phyloP scores from a whole-genome alignment of 2,329 filamentous ascomycete genomes.

The Metarhizium robertsii region DNA sequence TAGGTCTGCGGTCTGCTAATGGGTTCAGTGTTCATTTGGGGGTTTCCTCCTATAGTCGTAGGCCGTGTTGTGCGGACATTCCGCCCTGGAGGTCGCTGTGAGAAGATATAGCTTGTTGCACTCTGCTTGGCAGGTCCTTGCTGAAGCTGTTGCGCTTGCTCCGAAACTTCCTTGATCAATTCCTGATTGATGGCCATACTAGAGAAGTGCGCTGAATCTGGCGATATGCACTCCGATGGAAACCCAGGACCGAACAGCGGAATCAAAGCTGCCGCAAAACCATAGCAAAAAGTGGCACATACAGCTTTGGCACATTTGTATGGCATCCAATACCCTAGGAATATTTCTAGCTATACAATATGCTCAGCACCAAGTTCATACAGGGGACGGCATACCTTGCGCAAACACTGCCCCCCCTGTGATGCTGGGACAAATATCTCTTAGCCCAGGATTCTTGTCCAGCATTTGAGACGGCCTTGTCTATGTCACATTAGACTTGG shows the following conservation, averaged over 20 bases:
- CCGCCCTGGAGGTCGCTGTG: background rate
- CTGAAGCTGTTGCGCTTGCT: constrained; percentile 27
- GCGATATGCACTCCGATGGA: constrained; percentile 57
- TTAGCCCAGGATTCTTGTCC: constrained; percentile 67
- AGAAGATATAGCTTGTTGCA: background rate
- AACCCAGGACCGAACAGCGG: constrained; percentile 86
- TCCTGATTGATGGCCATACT: constrained; percentile 55
- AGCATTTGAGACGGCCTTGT: constrained; percentile 82
- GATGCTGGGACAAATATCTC: constrained; percentile 87
- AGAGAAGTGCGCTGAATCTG: constrained; percentile 53
- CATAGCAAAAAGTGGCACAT: constrained; percentile 80
- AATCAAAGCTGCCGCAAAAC: constrained; percentile 76
- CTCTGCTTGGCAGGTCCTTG: background rate
- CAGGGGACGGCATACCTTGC: constrained; percentile 53
- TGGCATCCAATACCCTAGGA: constrained; percentile 92
- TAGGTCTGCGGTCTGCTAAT: background rate
- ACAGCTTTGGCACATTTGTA: constrained; percentile 78
- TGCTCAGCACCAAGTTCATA: background rate
- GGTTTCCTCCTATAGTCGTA: background rate
- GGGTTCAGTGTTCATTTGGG: background rate
- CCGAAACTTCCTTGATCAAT: constrained; percentile 43
- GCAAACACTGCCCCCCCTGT: constrained; percentile 85
- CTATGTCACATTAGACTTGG: constrained; percentile 33
- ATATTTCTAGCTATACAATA: background rate
- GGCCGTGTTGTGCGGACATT: background rate